Base-by-base conservation (phyloP, 2,329 filamentous ascomycete species). In the Ascochyta lentis region DNA sequence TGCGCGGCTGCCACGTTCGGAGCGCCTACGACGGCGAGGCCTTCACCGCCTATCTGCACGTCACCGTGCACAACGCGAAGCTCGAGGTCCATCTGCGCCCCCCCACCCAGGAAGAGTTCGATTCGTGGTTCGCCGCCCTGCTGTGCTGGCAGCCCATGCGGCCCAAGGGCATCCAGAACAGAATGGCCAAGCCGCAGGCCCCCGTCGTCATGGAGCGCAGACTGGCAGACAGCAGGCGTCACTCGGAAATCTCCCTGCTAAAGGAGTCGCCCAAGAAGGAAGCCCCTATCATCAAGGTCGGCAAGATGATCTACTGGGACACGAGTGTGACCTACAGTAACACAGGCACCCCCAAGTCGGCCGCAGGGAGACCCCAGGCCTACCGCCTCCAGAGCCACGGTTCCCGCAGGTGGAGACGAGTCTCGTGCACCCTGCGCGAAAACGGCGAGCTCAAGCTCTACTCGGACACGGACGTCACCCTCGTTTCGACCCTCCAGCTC, bases 391-490 rank as follows among this genome's bases (percentile, higher is more conserved):
- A 85, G 67, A 84, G 81, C 63, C 79, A 83, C 34, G 78, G 84
- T 48, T 83, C 83, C 41, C 79, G 81, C n/a, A 84, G 89, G 10
- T 98, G 95, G 95, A 86, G 90, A 66, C 86, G 86, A 61, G 92
- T 98, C 4, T 97, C 92, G 27, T 97, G 93, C 75, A 96, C 95
- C 16, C 81, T 99, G 23, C 91, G 96, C 64, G 95, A 98, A 71
- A 96, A 96, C 66, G 95, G 95, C 54, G 91, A 96, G 70, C 89
- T 99, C 71, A 96, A 94, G 69, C 84, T 99, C 10, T 89, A 95
- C 74, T 90, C 90, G 1, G 94, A 97, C 67, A 88, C 90, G 51
- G 93, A 96, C 64, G 87, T 90, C 42, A 86, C 87, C 0, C 82
- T 96, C 8, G 82, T 98, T 15, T 90, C 90, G 26, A 86, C 92